Evolutionary conservation across 768 basidiomycete genomes (phyloP).

Genomic region (Candolleomyces efflorescens): DNA sequence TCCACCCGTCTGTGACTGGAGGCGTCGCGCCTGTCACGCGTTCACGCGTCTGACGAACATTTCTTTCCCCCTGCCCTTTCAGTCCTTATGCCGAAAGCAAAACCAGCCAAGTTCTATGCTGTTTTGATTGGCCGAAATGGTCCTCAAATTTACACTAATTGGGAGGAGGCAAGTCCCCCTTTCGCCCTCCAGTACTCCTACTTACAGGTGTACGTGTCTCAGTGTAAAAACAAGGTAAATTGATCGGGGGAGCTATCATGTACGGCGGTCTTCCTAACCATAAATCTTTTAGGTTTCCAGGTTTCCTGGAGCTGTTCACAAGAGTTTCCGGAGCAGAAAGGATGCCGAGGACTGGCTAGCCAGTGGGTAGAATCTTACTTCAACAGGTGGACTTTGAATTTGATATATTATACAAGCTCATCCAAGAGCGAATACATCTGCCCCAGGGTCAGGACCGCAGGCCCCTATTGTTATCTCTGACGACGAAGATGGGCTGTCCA

Average conservation of each 20-base stretch:
- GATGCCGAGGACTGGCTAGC: constrained; percentile 53
- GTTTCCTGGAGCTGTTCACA: constrained; percentile 48
- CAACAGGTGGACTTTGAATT: too few relatives aligned
- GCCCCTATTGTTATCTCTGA: too few relatives aligned
- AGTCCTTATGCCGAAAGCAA: constrained; percentile 22
- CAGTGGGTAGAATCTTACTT: too few relatives aligned
- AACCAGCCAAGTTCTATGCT: constrained; percentile 52
- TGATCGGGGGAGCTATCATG: not conserved
- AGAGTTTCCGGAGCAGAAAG: constrained; percentile 41
- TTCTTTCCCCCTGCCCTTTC: not conserved
- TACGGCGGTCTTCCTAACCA: not conserved
- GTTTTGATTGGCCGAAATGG: constrained; percentile 56
- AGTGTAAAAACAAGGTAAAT: constrained; percentile 48
- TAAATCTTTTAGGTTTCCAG: constrained; percentile 39
- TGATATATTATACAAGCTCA: too few relatives aligned
- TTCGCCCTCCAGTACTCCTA: not conserved
- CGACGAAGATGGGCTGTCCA: too few relatives aligned
- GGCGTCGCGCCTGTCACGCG: not conserved
- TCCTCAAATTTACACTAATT: constrained; percentile 50
- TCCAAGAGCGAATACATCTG: too few relatives aligned
- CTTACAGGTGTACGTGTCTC: not conserved
- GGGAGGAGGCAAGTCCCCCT: constrained; percentile 49
- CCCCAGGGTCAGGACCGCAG: too few relatives aligned
- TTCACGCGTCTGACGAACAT: not conserved
- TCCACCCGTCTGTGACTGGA: not conserved